Evolutionary conservation across 2,329 filamentous ascomycete genomes (phyloP).

Genomic region (Colletotrichum magnum): DNA sequence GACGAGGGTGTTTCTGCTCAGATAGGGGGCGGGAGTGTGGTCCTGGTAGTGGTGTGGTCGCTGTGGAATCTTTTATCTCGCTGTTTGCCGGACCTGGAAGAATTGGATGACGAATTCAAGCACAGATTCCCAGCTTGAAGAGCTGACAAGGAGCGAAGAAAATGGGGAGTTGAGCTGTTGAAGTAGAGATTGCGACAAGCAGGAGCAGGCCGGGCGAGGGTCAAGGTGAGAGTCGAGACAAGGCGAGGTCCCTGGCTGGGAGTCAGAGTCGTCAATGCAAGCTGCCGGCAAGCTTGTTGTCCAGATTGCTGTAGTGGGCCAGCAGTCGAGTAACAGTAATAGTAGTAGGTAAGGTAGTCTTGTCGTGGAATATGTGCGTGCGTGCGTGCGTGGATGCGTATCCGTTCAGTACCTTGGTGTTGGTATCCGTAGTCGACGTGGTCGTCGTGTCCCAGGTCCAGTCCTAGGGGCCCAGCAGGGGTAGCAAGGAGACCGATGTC

Average conservation of each 20-base stretch:
- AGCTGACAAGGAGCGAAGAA: slow-evolving; percentile 30
- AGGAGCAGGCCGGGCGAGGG: slow-evolving; percentile 17
- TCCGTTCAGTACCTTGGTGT: slow-evolving; percentile 8
- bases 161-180: slow-evolving; percentile 36
- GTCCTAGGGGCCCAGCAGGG: slow-evolving; percentile 22
- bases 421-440: slow-evolving; percentile 25
- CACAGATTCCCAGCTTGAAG: slow-evolving; percentile 31
- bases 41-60: slow-evolving; percentile 10
- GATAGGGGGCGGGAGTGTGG: slow-evolving; percentile 37
- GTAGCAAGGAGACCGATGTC: slow-evolving; percentile 37
- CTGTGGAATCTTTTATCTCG: slow-evolving; percentile 39
- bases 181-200: slow-evolving; percentile 35
- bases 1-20: slow-evolving; percentile 38
- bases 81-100: slow-evolving; percentile 22
- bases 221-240: slow-evolving; percentile 15
- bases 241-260: not conserved
- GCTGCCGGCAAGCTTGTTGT: slow-evolving; percentile 3
- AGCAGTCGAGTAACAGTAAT: not conserved
- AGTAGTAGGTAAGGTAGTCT: too few species aligned
- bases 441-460: slow-evolving; percentile 21
- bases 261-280: slow-evolving; percentile 32
- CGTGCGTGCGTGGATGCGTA: slow-evolving; percentile 1
- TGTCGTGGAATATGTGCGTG: slow-evolving; percentile 11
- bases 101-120: slow-evolving; percentile 34
- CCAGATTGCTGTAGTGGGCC: slow-evolving; percentile 27